These are phyloP conservation scores for Flaveria bidentis DNA, from an alignment of 129 eudicot species.

Conservation along the genomic window DNA sequence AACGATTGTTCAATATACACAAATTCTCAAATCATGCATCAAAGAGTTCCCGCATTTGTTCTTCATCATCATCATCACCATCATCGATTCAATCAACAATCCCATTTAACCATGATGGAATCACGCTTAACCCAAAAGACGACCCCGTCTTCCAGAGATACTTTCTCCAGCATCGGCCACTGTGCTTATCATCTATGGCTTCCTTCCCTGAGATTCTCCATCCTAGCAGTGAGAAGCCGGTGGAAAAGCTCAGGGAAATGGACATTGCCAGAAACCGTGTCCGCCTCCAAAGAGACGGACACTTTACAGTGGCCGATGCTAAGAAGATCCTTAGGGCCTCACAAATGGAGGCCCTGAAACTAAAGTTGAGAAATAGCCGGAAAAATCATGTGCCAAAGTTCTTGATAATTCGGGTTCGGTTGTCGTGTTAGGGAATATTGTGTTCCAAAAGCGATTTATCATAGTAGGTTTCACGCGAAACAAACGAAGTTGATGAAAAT, in stretches of 20 bases:
- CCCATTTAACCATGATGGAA: constrained; percentile 26
- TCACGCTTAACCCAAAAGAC: constrained; percentile 50
- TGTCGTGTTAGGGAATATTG: constrained; percentile 62
- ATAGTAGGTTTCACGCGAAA: constrained; percentile 68
- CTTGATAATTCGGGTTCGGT: constrained; percentile 79
- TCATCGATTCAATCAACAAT: constrained; percentile 31
- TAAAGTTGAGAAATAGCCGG: constrained; percentile 40
- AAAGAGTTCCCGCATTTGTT: constrained; percentile 49
- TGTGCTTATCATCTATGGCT: constrained; percentile 26
- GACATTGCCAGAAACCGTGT: constrained; percentile 50
- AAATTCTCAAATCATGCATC: constrained; percentile 42
- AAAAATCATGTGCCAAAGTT: constrained; percentile 47
- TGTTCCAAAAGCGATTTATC: constrained; percentile 68
- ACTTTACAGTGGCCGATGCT: constrained; percentile 57
- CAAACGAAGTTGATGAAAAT: constrained; percentile 58
- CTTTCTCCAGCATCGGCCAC: constrained; percentile 47
- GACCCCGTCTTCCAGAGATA: constrained; percentile 37
- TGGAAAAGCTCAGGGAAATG: constrained; percentile 58
- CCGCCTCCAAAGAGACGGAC: constrained; percentile 38
- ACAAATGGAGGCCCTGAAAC: constrained; percentile 59
- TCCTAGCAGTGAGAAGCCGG: constrained; percentile 43
- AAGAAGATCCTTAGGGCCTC: constrained; percentile 61
- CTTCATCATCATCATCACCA: constrained; percentile 26
- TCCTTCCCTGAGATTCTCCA: constrained; percentile 33
- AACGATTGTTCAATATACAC: constrained; percentile 44